phyloP scores from a whole-genome alignment of 2,329 filamentous ascomycete genomes.

The Cordyceps tenuipes region DNA sequence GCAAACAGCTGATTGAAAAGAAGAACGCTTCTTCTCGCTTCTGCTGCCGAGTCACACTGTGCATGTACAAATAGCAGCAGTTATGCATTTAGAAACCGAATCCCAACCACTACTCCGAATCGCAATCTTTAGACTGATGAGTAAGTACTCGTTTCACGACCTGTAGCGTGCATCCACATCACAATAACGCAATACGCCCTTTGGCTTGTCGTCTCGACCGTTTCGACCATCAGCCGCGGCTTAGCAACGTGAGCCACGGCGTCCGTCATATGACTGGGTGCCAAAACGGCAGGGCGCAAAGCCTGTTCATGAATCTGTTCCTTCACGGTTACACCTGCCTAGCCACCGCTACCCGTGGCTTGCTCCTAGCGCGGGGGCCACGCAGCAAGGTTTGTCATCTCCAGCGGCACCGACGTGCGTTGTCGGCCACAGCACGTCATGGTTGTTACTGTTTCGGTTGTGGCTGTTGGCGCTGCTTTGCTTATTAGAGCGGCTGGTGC shows the following conservation, averaged over 20 bases:
- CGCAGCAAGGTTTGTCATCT: neutral
- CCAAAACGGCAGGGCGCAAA: slow-evolving; percentile 1
- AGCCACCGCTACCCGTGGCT: neutral
- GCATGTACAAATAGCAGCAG: neutral
- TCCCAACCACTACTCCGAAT: neutral
- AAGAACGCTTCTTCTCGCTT: neutral
- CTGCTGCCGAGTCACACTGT: neutral
- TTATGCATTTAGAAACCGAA: neutral
- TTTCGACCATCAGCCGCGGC: neutral
- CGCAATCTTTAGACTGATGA: neutral
- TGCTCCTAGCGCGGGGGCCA: neutral
- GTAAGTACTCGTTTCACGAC: neutral
- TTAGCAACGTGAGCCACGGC: neutral
- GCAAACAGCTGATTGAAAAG: neutral
- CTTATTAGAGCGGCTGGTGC: neutral
- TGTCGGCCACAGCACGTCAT: neutral
- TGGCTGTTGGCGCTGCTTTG: neutral
- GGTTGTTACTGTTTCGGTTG: neutral
- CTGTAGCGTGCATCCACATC: neutral
- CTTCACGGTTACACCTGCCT: neutral
- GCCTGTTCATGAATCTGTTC: neutral
- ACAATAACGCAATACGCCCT: neutral
- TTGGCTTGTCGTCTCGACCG: neutral
- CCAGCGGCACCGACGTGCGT: neutral
- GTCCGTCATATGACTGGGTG: neutral